Base-by-base conservation (phyloP, 1,139 yeast species). In the Taphrina confusa region DNA sequence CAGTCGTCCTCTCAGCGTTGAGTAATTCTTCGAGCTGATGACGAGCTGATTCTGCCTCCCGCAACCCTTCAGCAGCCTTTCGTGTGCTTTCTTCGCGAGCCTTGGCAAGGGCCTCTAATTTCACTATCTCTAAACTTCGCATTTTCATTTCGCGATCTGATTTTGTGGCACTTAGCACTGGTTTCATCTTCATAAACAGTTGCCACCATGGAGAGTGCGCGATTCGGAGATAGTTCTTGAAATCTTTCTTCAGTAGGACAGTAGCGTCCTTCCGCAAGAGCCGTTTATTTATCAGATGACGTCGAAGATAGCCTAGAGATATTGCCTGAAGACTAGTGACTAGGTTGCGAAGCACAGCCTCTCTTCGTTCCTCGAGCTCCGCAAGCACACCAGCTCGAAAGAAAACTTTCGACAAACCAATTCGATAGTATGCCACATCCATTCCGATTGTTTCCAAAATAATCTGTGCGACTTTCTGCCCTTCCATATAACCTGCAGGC, bases 321-420 rank as follows among this genome's bases (percentile, higher is more conserved):
- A 79, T 67, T n/a, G 91, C 76, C 70, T 89, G 95, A 61, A 94
- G 79, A 9, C 74, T 75, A 0, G 85, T 79, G 45, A 88, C 75
- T 1, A 85, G 77, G 1, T 73, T 68, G 57, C 82, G 79, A 47
- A 92, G 75, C 63, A 82, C 79, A 33, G 78, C 74, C 65, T 90
- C 97, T 64, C 96, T 83, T 60, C 81, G 76, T 65, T 83, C 84
- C 72, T 94, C 98, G 66, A 92, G 81, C 66, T 85, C 85, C 18
- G 97, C 98, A 70, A 92, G 79, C 79, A 92, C 89, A 69, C 98
- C 98, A 37, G 97, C 95, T 72, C 91, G 90, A 78, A 92, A 92
- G 74, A 92, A 92, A 52, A 92, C 89, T 73, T 92, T 92, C 40
- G 96, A 87, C 22, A 84, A 76, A 65, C 95, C 95, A 52, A 94